These are phyloP conservation scores for Termitomyces eurrhizus DNA, from an alignment of 768 basidiomycete species.

Conservation along the genomic window DNA sequence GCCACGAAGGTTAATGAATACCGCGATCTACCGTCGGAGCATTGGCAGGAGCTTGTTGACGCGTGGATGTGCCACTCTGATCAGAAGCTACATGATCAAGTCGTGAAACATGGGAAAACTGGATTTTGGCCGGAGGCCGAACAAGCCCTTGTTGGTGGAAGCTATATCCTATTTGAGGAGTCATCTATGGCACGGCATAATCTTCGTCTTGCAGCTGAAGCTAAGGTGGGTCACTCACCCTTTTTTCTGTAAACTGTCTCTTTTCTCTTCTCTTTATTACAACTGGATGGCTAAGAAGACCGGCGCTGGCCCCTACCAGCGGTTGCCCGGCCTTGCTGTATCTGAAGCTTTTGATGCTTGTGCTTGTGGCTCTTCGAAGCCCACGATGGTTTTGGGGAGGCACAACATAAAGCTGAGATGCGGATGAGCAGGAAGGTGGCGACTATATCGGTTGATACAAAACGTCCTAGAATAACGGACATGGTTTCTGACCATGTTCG, in stretches of 20 bases:
- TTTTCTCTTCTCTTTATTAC: slow-evolving; percentile 6
- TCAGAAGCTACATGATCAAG: slow-evolving; percentile 73
- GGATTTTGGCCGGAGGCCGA: slow-evolving; percentile 78
- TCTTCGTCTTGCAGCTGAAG: slow-evolving; percentile 38
- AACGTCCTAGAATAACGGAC: slow-evolving; percentile 70
- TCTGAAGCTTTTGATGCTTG: slow-evolving; percentile 15
- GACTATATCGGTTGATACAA: slow-evolving; percentile 87
- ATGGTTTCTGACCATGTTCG: slow-evolving; percentile 16
- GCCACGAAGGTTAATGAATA: slow-evolving; percentile 48
- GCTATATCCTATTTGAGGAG: slow-evolving; percentile 79
- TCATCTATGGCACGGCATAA: slow-evolving; percentile 51
- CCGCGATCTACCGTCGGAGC: slow-evolving; percentile 89
- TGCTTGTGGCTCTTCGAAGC: slow-evolving; percentile 38
- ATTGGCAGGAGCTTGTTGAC: slow-evolving; percentile 96
- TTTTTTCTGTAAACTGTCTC: slow-evolving; percentile 4
- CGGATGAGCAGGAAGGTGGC: slow-evolving; percentile 22
- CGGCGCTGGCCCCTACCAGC: slow-evolving; percentile 74
- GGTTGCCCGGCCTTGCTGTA: slow-evolving; percentile 36
- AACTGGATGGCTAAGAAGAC: slow-evolving; percentile 88
- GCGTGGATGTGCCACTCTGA: slow-evolving; percentile 98
- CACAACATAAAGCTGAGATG: slow-evolving; percentile 18
- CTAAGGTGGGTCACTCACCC: slow-evolving; percentile 52
- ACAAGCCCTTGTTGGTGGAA: slow-evolving; percentile 84
- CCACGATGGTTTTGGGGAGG: slow-evolving; percentile 52
- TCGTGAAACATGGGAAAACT: slow-evolving; percentile 50